Conservation (phyloP, 1,284 basidiomycete species). For the Sporisorium exsertum region DNA sequence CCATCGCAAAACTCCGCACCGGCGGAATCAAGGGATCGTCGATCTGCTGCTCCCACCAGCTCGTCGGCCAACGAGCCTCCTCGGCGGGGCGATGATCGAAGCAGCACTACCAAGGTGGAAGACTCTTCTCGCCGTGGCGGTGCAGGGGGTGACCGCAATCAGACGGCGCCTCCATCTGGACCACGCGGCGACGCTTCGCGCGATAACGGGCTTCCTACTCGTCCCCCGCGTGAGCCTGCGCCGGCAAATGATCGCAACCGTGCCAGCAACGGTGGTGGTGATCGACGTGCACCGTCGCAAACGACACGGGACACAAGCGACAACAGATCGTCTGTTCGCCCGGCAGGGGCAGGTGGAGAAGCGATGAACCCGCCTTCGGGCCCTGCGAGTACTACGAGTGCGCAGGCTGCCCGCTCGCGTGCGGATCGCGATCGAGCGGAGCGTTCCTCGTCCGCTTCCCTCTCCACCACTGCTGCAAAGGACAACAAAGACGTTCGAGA, state of each 20-base stretch:
- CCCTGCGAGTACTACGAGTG: conserved; percentile 23
- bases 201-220: conserved; percentile 26
- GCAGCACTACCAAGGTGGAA: conserved; percentile 8
- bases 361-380: conserved; percentile 33
- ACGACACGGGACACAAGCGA: conserved; percentile 13
- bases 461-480: conserved; percentile 8
- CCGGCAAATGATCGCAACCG: conserved; percentile 16
- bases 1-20: conserved; percentile 19
- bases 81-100: conserved; percentile 25
- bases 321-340: background rate
- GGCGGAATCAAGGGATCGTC: conserved; percentile 22
- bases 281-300: conserved; percentile 19
- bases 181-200: conserved; percentile 17
- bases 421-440: conserved; percentile 27
- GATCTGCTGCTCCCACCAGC: conserved; percentile 7
- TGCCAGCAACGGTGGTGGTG: conserved; percentile 1
- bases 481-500: conserved; percentile 33
- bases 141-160: conserved; percentile 3
- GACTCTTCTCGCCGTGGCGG: conserved; percentile 12
- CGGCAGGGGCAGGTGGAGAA: conserved; percentile 8
- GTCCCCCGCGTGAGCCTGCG: conserved; percentile 16
- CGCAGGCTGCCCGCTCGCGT: conserved; percentile 28
- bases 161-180: conserved; percentile 13
- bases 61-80: conserved; percentile 2
- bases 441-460: conserved; percentile 16